Conservation (phyloP, 192 early-diverging fungal species). For the Coemansia sp. region DNA sequence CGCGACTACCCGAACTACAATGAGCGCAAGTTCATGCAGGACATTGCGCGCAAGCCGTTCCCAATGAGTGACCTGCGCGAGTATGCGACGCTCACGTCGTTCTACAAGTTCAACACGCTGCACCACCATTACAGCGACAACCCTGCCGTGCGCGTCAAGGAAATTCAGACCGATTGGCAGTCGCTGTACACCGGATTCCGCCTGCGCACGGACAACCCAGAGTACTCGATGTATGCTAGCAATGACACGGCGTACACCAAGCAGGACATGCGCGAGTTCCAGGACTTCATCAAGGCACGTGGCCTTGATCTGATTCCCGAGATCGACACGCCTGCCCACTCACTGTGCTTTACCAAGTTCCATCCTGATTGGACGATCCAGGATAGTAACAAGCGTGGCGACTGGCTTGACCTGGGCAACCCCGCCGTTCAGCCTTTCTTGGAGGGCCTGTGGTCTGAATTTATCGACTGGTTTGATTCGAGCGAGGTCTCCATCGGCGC, state of each 20-base stretch:
- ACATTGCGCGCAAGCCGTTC: slow-evolving; percentile 51
- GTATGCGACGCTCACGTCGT: slow-evolving; percentile 43
- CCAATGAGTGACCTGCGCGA: slow-evolving; percentile 47
- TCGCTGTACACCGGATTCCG: slow-evolving; percentile 50
- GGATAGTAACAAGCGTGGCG: slow-evolving; percentile 28
- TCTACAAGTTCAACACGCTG: slow-evolving; percentile 54
- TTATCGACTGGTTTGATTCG: slow-evolving; percentile 51
- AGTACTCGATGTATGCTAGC: slow-evolving; percentile 41
- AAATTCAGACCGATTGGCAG: slow-evolving; percentile 30
- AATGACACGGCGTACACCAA: slow-evolving; percentile 43
- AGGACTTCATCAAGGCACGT: slow-evolving; percentile 47
- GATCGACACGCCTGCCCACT: slow-evolving; percentile 51
- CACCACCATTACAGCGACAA: slow-evolving; percentile 53
- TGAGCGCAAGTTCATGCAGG: slow-evolving; percentile 47
- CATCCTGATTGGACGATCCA: slow-evolving; percentile 50
- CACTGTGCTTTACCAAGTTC: slow-evolving; percentile 51
- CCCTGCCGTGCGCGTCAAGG: slow-evolving; percentile 32
- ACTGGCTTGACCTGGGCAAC: slow-evolving; percentile 52
- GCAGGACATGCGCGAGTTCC: slow-evolving; percentile 45
- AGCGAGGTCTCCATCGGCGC: slow-evolving; percentile 47
- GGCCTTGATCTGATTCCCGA: slow-evolving; percentile 50
- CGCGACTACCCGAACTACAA: slow-evolving; percentile 51
- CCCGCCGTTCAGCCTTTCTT: slow-evolving; percentile 36
- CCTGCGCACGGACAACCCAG: slow-evolving; percentile 44
- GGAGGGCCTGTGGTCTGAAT: slow-evolving; percentile 45